These are phyloP conservation scores for Yamadazyma buinensis DNA, from an alignment of 1,139 yeast species.

Conservation along the genomic window DNA sequence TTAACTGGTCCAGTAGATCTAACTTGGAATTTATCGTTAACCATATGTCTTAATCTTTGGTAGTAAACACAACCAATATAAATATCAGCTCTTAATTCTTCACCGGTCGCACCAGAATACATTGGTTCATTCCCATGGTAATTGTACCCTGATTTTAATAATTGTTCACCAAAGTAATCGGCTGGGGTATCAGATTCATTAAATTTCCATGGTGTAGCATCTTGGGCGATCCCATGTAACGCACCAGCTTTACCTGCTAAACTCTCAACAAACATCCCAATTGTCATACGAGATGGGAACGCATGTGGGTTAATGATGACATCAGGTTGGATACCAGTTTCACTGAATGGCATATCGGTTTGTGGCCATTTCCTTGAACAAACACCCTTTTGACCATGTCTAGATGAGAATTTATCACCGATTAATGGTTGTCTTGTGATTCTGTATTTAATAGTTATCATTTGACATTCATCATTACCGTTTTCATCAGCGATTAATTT, in stretches of 20 bases:
- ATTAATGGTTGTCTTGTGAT: slow-evolving; percentile 89
- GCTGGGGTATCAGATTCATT: slow-evolving; percentile 94
- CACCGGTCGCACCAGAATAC: slow-evolving; percentile 99
- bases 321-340: slow-evolving; percentile 95
- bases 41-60: slow-evolving; percentile 99
- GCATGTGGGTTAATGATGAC: slow-evolving; percentile 98
- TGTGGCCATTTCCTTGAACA: slow-evolving; percentile 99
- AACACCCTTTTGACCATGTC: slow-evolving; percentile 99
- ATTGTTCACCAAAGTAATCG: slow-evolving; percentile 93
- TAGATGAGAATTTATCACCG: slow-evolving; percentile 97
- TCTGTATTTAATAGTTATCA: slow-evolving; percentile 83
- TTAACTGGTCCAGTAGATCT: slow-evolving; percentile 99
- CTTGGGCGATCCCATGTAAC: slow-evolving; percentile 95
- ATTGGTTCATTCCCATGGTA: slow-evolving; percentile 98
- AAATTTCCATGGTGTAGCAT: slow-evolving; percentile 95
- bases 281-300: slow-evolving; percentile 99
- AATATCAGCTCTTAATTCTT: slow-evolving; percentile 91
- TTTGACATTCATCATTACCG: slow-evolving; percentile 77
- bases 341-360: slow-evolving; percentile 94
- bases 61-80: slow-evolving; percentile 96
- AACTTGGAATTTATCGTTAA: slow-evolving; percentile 98
- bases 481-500: slow-evolving; percentile 84
- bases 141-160: slow-evolving; percentile 83
- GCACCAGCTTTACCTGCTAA: slow-evolving; percentile 99
- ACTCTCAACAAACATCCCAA: slow-evolving; percentile 98